Base-by-base conservation (phyloP, 768 basidiomycete genomes). In the Galerina marginata region DNA sequence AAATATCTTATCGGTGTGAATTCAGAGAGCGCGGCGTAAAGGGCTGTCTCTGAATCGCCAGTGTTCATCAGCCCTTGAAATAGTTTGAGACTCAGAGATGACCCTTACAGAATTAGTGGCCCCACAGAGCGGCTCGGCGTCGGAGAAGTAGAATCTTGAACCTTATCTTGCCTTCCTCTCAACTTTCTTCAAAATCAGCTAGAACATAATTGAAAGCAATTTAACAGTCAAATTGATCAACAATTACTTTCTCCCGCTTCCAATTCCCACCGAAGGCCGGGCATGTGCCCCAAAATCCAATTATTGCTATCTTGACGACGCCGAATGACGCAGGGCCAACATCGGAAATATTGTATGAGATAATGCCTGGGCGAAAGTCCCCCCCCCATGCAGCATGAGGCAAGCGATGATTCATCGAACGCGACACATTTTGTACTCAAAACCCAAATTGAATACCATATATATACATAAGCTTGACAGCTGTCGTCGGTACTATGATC, bases 91-190 rank as follows among this genome's bases (percentile, higher is more conserved):
- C 50, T 9, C 23, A 38, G 50, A 59, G 12, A 49, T 50, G 43
- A 38, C 60, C 59, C 60, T 45, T 69, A 52, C 29, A 52, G 65
- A 9, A 55, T 47, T 47, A 38, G 37, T 14, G 53, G 33, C 53
- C 71, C 69, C 51, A 57, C 46, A 58, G 26, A 25, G 45, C 58
- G 71, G 69, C 66, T 53, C 66, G 55, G 39, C 51, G 40, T 48
- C 33, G 49, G 46, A 51, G 44, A 49, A 36, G 47, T 20, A n/a
- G 29, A 43, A 73, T 76, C 73, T 70, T 64, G 67, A 79, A 77
- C 77, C 66, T 74, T 71, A 77, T 79, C 73, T 73, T 15, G 9
- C 16, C 26, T 33, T 58, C 57, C 70, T 64, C 67, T 45, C 66
- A 76, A 77, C 74, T 67, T 69, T 70, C 66, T 64, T 62, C 42